These are phyloP conservation scores for Cryomyces minteri DNA, from an alignment of 495 filamentous ascomycete genomes.

Conservation along the genomic window DNA sequence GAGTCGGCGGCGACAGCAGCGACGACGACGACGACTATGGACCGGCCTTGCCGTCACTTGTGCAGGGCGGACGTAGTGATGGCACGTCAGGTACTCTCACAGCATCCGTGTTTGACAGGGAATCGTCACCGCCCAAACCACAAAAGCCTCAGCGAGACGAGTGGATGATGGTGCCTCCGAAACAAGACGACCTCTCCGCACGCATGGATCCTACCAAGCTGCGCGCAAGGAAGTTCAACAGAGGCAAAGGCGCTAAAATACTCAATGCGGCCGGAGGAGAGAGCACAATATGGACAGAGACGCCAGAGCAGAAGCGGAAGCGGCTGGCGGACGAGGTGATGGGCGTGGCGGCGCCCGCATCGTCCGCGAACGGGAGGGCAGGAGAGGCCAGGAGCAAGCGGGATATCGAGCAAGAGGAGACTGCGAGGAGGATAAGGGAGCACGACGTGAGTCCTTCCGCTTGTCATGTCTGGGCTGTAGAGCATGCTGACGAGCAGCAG, in stretches of 20 bases:
- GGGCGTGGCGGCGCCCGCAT: constrained; percentile 36
- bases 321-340: constrained; percentile 73
- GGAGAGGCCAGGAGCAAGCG: constrained; percentile 3
- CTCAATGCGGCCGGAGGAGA: constrained; percentile 20
- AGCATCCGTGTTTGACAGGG: neutral
- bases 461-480: neutral
- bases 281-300: constrained; percentile 73
- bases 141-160: constrained; percentile 49
- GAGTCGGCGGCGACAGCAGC: constrained; percentile 20
- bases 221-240: constrained; percentile 68
- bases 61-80: neutral
- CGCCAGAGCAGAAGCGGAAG: constrained; percentile 69
- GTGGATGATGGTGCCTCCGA: constrained; percentile 89
- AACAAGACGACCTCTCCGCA: constrained; percentile 36
- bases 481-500: constrained; percentile 14
- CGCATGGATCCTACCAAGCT: constrained; percentile 74
- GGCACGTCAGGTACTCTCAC: neutral
- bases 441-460: constrained; percentile 28
- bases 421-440: constrained; percentile 34
- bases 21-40: constrained; percentile 53
- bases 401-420: constrained; percentile 22
- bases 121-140: constrained; percentile 5
- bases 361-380: constrained; percentile 10
- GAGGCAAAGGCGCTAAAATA: constrained; percentile 39
- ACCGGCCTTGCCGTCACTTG: constrained; percentile 44